Evolutionary conservation across 345 rosid genomes (phyloP).

Genomic region (Carallia brachiata): DNA sequence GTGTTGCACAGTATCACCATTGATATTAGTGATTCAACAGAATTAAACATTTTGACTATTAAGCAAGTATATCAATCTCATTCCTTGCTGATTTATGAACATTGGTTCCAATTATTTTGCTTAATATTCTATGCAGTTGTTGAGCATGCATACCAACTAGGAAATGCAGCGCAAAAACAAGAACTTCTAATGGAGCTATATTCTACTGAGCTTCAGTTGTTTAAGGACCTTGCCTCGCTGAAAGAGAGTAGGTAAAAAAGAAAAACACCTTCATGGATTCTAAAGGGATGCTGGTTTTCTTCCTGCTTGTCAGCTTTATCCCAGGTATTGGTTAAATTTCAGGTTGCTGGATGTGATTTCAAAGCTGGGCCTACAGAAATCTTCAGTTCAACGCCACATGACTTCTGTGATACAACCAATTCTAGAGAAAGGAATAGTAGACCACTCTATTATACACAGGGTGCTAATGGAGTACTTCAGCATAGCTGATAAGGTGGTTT

Average conservation of each 20-base stretch:
- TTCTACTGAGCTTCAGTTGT: conserved; percentile 86
- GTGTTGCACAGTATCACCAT: not conserved
- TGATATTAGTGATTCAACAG: too few species aligned
- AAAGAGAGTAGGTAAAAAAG: conserved; percentile 67
- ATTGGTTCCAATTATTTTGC: not conserved
- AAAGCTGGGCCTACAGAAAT: conserved; percentile 65
- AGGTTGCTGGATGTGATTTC: conserved; percentile 82
- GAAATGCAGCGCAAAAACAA: conserved; percentile 78
- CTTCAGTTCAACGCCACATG: conserved; percentile 75
- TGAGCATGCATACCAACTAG: conserved; percentile 83
- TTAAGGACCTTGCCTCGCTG: conserved; percentile 57
- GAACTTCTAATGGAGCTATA: conserved; percentile 83
- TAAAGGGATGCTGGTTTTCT: not conserved
- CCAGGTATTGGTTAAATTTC: conserved; percentile 14
- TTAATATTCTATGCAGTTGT: conserved; percentile 43
- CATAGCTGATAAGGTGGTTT: conserved; percentile 73
- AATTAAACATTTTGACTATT: not conserved
- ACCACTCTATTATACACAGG: conserved; percentile 81
- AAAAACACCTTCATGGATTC: not conserved
- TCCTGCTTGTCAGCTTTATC: not conserved
- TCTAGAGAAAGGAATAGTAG: conserved; percentile 89
- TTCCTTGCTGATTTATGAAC: not conserved
- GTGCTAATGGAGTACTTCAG: conserved; percentile 73
- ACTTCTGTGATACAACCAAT: conserved; percentile 76
- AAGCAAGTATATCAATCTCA: not conserved